A percentile compares a stretch with the other conserved stretches of the same genome.
phyloP scores from a whole-genome alignment of 441 rosid genomes.

The Erodium trifolium region DNA sequence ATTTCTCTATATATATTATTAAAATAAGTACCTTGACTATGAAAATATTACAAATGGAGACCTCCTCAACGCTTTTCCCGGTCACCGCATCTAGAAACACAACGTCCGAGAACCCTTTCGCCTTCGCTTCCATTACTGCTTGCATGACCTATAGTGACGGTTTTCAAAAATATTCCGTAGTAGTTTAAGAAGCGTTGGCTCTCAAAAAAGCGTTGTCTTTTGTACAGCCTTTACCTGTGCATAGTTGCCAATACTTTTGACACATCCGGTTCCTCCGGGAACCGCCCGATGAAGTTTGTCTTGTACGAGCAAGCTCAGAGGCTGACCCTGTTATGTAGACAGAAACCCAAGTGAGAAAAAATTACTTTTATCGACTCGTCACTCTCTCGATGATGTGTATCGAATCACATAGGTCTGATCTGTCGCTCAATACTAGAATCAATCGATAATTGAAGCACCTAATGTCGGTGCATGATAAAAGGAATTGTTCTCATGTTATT shows the following conservation, averaged over 20 bases:
- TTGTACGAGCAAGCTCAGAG: not conserved
- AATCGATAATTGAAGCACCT: too few relatives aligned
- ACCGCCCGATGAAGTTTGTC: not conserved
- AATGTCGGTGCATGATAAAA: too few relatives aligned
- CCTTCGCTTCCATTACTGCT: not conserved
- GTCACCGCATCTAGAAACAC: not conserved
- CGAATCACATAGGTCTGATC: too few relatives aligned
- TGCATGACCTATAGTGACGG: not conserved
- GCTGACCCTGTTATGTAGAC: not conserved
- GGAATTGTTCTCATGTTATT: too few relatives aligned
- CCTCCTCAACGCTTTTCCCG: not conserved
- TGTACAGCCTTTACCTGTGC: not conserved
- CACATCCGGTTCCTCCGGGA: not conserved
- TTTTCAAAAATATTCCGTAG: not conserved
- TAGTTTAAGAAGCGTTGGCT: not conserved
- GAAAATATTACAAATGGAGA: constrained; percentile 2
- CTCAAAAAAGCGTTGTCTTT: not conserved
- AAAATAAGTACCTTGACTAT: not conserved
- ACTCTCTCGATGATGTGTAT: too few relatives aligned
- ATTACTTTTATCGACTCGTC: too few relatives aligned
- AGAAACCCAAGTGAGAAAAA: not conserved
- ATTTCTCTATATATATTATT: too few relatives aligned
- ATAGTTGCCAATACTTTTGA: constrained; percentile 2
- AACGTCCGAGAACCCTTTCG: not conserved
- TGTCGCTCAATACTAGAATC: too few relatives aligned